Percentiles rank a stretch among this genome's conserved stretches.
Evolutionary conservation across 306 rosid genomes (phyloP).

Genomic region (Acacia confusa): DNA sequence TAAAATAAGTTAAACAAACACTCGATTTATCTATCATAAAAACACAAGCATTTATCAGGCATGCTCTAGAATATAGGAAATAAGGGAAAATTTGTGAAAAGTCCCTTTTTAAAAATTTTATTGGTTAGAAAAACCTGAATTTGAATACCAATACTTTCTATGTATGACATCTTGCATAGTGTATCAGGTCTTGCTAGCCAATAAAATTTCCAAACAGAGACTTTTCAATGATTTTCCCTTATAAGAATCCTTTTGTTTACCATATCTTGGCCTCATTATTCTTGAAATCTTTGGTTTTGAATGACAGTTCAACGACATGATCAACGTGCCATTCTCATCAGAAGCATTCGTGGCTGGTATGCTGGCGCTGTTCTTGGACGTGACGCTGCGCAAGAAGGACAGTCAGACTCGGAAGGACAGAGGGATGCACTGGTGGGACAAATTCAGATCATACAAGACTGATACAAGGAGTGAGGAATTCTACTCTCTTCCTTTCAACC

Average conservation of each 20-base stretch:
- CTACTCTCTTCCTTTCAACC: slow-evolving; percentile 86
- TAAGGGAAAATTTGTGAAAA: no score
- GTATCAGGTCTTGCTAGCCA: no score
- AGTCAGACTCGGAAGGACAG: slow-evolving; percentile 66
- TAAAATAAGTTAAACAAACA: background rate
- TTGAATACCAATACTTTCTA: no score
- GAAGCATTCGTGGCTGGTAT: slow-evolving; percentile 79
- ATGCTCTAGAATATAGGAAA: background rate
- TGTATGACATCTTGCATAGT: no score
- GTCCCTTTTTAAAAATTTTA: no score
- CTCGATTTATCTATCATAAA: background rate
- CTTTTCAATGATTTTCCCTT: no score
- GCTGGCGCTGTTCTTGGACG: slow-evolving; percentile 70
- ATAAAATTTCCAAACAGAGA: no score
- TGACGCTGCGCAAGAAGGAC: slow-evolving; percentile 66
- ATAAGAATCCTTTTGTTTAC: no score
- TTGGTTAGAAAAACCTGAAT: no score
- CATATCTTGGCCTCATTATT: background rate
- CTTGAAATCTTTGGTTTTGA: background rate
- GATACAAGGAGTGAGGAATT: slow-evolving; percentile 88
- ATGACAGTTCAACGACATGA: slow-evolving; percentile 88
- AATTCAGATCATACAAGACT: slow-evolving; percentile 68
- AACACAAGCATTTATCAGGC: background rate
- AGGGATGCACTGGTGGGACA: slow-evolving; percentile 94
- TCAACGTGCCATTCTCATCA: slow-evolving; percentile 86